phyloP scores from a whole-genome alignment of 192 early-diverging fungal genomes.

The Coemansia sp. region DNA sequence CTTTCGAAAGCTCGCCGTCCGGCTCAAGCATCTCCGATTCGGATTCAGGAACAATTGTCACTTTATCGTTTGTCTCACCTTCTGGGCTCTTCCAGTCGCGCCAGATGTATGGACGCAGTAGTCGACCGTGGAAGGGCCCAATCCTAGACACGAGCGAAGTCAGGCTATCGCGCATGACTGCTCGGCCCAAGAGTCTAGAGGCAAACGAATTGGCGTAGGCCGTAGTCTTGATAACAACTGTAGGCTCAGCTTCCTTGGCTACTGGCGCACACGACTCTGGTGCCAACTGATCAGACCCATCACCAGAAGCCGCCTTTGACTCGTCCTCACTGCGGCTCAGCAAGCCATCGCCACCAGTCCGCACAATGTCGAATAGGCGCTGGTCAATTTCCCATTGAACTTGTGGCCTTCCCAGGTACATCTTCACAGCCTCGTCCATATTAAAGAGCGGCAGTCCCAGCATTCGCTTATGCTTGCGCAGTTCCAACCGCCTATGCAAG shows the following conservation, averaged over 20 bases:
- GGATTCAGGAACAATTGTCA: slow-evolving; percentile 44
- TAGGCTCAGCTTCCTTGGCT: background rate
- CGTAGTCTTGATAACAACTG: slow-evolving; percentile 40
- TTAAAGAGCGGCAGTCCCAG: slow-evolving; percentile 69
- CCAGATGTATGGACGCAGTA: slow-evolving; percentile 83
- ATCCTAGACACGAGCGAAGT: slow-evolving; percentile 61
- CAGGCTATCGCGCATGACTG: slow-evolving; percentile 60
- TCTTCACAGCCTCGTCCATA: slow-evolving; percentile 62
- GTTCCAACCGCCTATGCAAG: slow-evolving; percentile 45
- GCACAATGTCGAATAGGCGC: slow-evolving; percentile 35
- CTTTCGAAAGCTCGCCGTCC: background rate
- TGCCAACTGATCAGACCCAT: slow-evolving; percentile 6
- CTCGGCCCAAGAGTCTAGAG: slow-evolving; percentile 70
- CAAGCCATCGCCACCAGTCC: background rate
- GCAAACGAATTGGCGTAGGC: slow-evolving; percentile 76
- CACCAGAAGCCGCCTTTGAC: background rate
- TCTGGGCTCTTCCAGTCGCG: slow-evolving; percentile 64
- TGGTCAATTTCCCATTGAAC: slow-evolving; percentile 21
- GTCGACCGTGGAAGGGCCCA: slow-evolving; percentile 75
- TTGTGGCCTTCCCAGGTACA: slow-evolving; percentile 26
- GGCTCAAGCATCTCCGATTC: background rate
- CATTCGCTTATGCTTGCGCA: slow-evolving; percentile 66
- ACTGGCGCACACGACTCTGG: background rate
- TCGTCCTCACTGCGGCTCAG: background rate
- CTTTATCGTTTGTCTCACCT: slow-evolving; percentile 12